Base-by-base conservation (phyloP, 2,329 filamentous ascomycete genomes). In the Cryphonectria carpinicola region DNA sequence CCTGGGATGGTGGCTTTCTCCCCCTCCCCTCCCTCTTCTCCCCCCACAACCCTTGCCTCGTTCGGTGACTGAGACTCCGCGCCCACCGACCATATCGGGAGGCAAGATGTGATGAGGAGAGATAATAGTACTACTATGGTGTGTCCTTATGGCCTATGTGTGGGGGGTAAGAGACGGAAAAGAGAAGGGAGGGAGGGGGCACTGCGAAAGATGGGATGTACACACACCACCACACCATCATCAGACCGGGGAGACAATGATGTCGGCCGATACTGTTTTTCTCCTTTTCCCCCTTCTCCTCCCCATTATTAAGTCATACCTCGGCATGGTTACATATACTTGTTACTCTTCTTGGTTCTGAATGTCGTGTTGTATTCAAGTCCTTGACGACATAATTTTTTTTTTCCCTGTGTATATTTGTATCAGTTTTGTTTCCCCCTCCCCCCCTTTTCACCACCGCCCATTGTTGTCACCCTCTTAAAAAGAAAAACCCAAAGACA, bases 191-290 rank as follows among this genome's bases (percentile, higher is more conserved):
- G 22, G 19, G 5, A 25, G 14, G 32, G 32, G 4, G 32, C 3
- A 32, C 32, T 32, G 52, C n/a, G 10, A 14, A 25, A 32, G 37
- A 28, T 63, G 61, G 58, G 7, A 60, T 22, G 32, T 5, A 37
- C 10, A 22, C 25, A 61, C 35, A 61, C 32, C 32, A 61, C 58
- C 39, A 32, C 32, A 37, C 17, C 14, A 19, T 3, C 58, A 39
- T 1, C 25, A 35, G 58, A 32, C 39, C 61, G 61, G 61, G 61
- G 61, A 64, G 61, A 64, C 61, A 64, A 64, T 39, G 11, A 46
- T 28, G 61, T 64, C 61, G 61, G 37, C 61, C 61, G 61, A 39
- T 25, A n/a, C 35, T 39, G 3, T 13, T 8, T 7, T 49, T 22
- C 4, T n/a, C 22, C 0, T 7, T n/a, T 22, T 22, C 39, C 10